Base-by-base conservation (phyloP, 176 grass and related monocot genomes). In the Olyra latifolia region DNA sequence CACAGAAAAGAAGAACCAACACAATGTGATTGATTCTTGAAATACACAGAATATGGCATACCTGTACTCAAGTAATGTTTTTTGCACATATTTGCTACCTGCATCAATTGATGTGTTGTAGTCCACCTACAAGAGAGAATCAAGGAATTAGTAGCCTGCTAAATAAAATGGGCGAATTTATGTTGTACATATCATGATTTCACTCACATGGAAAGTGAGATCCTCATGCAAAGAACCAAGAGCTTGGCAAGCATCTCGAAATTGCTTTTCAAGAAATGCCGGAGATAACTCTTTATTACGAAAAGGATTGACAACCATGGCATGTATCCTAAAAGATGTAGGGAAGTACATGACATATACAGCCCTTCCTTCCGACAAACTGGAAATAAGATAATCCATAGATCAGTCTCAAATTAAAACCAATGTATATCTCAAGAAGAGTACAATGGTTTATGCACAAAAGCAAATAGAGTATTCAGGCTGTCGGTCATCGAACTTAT, bases 291-390 rank as follows among this genome's bases (percentile, higher is more conserved):
- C 95, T 91, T 82, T 98, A 64, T 98, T 98, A 65, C 89, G 92
- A 78, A 94, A 94, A 66, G 95, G 92, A 85, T 98, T 98, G 72
- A 98, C 65, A 48, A 98, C 90, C 55, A 91, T 83, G 12, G 84
- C 90, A 81, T 85, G 87, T 91, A 98, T 89, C 77, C 58, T 75
- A 38, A 47, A 57, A 62, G 83, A 88, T 42, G 76, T 74, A 71
- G 95, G 95, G 81, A 98, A 94, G 82, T 94, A 93, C 82, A 98
- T 83, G 43, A 91, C 84, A 85, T 94, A 98, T 69, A 94, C 83
- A 70, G 83, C 95, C 77, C 95, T 94, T 89, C 89, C 95, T 77
- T 98, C 95, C 2, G 86, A 93, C 75, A 91, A 83, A 64, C 95
- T 98, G 79, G 64, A 70, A 86, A 74, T 74, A 84, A 77, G 62